These are phyloP conservation scores for Thalassiosira hispida DNA, from an alignment of 352 stramenopile genomes.

Conservation along the genomic window DNA sequence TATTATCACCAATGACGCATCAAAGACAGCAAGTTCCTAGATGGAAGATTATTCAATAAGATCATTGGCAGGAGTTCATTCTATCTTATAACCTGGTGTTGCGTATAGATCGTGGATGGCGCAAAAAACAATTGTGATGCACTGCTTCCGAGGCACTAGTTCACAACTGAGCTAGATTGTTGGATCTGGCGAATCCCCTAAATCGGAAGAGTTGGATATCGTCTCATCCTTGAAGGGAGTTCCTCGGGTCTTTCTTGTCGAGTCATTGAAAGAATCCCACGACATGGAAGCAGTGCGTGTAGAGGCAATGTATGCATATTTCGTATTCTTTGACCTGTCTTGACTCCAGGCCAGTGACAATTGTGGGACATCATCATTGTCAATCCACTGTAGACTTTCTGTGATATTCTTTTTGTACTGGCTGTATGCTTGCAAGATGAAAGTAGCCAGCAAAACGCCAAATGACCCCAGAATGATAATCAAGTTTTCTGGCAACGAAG, in stretches of 20 bases:
- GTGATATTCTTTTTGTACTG: constrained; percentile 58
- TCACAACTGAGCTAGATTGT: too few species aligned
- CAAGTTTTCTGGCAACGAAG: constrained; percentile 30
- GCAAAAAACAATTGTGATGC: too few species aligned
- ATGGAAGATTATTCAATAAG: too few species aligned
- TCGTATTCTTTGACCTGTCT: not conserved
- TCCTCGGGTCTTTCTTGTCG: not conserved
- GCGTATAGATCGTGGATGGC: too few species aligned
- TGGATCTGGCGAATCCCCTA: too few species aligned
- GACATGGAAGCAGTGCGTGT: not conserved
- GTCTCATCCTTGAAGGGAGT: too few species aligned
- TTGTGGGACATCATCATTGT: not conserved
- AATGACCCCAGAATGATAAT: constrained; percentile 40
- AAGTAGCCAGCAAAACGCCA: constrained; percentile 32
- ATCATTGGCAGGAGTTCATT: too few species aligned
- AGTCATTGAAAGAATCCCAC: not conserved
- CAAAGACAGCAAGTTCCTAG: too few species aligned
- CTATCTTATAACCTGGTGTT: too few species aligned
- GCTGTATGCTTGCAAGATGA: constrained; percentile 35
- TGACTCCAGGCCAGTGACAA: not conserved
- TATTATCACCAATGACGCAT: too few species aligned
- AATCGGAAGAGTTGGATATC: too few species aligned
- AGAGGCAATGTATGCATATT: not conserved
- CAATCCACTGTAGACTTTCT: not conserved
- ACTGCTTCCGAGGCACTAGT: too few species aligned